These are phyloP conservation scores for Tetrahymena borealis DNA, from an alignment of 73 alveolate genomes.

Conservation along the genomic window DNA sequence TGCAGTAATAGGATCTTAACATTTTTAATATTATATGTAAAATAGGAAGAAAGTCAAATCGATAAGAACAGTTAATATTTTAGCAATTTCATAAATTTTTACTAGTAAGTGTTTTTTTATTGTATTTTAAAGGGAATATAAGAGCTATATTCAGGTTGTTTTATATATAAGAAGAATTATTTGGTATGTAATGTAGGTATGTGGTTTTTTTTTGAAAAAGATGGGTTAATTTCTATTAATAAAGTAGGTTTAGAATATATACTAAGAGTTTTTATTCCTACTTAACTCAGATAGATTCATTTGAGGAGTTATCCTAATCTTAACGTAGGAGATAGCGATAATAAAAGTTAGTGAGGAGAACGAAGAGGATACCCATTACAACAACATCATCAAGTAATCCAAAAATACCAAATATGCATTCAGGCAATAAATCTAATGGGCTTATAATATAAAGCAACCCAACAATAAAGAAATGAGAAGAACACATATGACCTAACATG, in stretches of 20 bases:
- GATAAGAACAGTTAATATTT: no score
- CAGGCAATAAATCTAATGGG: not conserved
- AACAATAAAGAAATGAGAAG: not conserved
- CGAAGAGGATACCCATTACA: not conserved
- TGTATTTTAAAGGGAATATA: no score
- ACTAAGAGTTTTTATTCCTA: not conserved
- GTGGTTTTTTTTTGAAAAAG: no score
- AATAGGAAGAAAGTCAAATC: no score
- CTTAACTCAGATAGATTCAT: not conserved
- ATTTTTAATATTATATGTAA: no score
- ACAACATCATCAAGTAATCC: not conserved
- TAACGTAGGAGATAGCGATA: not conserved
- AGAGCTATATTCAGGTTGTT: no score
- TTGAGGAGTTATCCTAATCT: not conserved
- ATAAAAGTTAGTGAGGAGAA: not conserved
- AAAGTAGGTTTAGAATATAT: not conserved
- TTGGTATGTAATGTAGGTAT: no score
- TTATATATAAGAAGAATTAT: no score
- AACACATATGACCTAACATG: not conserved
- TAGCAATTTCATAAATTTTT: no score
- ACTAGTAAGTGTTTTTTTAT: no score
- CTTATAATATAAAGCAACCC: not conserved
- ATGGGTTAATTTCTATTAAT: no score
- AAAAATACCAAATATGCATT: not conserved
- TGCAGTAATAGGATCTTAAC: no score